Conservation (phyloP, 805 yeast genomes). For the Candida loeiensis region DNA sequence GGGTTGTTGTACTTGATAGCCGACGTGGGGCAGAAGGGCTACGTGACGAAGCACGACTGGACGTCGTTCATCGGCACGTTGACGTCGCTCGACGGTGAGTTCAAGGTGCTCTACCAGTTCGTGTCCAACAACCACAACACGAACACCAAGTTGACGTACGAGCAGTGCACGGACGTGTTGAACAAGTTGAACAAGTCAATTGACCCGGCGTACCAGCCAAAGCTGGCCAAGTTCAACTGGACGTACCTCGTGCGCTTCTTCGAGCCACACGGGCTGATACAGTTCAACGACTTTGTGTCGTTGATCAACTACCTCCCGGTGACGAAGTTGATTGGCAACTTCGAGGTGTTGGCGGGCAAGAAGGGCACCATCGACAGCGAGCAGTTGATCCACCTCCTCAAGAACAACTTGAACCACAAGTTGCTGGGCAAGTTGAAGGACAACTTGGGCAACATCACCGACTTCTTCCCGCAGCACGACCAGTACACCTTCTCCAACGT, state of each 20-base stretch:
- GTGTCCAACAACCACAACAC: slow-evolving; percentile 20
- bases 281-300: slow-evolving; percentile 37
- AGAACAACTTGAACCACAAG: slow-evolving; percentile 40
- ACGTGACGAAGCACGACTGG: slow-evolving; percentile 69
- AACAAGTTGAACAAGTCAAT: slow-evolving; percentile 38
- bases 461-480: slow-evolving; percentile 27
- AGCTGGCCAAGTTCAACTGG: slow-evolving; percentile 42
- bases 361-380: slow-evolving; percentile 27
- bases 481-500: slow-evolving; percentile 37
- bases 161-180: slow-evolving; percentile 33
- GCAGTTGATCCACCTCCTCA: slow-evolving; percentile 31
- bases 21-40: slow-evolving; percentile 70
- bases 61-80: slow-evolving; percentile 58
- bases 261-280: slow-evolving; percentile 37
- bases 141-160: slow-evolving; percentile 22
- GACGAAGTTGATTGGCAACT: slow-evolving; percentile 42
- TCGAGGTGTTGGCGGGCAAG: slow-evolving; percentile 34
- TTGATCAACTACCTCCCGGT: slow-evolving; percentile 43
- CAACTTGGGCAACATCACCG: slow-evolving; percentile 33
- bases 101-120: slow-evolving; percentile 51
- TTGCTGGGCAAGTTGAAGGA: slow-evolving; percentile 35
- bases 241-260: slow-evolving; percentile 38
- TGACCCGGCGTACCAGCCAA: slow-evolving; percentile 40
- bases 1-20: slow-evolving; percentile 73
- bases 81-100: slow-evolving; percentile 39